Conservation (phyloP, 768 basidiomycete genomes). For the Chlorophyllum brunneum region DNA sequence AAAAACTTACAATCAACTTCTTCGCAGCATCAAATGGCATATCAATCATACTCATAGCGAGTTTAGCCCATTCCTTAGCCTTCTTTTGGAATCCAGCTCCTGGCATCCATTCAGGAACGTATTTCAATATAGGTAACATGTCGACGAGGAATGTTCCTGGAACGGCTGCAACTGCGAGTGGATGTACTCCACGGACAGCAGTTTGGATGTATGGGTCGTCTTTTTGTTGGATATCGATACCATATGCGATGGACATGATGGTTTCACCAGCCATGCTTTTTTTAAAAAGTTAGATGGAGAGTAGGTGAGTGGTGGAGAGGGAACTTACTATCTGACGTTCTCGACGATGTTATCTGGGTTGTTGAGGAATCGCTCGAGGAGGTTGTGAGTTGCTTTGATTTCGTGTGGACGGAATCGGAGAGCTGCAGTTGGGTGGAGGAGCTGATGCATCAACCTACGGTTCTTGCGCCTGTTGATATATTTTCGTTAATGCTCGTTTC, state of each 20-base stretch:
- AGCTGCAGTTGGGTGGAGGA: slow-evolving; percentile 25
- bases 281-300: background rate
- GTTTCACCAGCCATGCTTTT: slow-evolving; percentile 29
- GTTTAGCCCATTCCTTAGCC: slow-evolving; percentile 34
- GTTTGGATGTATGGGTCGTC: slow-evolving; percentile 28
- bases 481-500: background rate
- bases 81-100: slow-evolving; percentile 32
- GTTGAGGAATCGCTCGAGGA: slow-evolving; percentile 25
- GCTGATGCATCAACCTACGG: slow-evolving; percentile 27
- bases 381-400: slow-evolving; percentile 22
- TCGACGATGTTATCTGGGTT: slow-evolving; percentile 15
- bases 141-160: slow-evolving; percentile 30
- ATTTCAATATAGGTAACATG: slow-evolving; percentile 22
- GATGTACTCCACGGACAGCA: slow-evolving; percentile 20
- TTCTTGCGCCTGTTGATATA: slow-evolving; percentile 29
- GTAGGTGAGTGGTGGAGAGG: background rate
- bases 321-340: slow-evolving; percentile 1
- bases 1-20: slow-evolving; percentile 24
- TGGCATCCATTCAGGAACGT: slow-evolving; percentile 30
- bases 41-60: slow-evolving; percentile 29
- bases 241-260: slow-evolving; percentile 32
- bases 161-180: slow-evolving; percentile 20
- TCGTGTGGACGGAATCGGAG: slow-evolving; percentile 22
- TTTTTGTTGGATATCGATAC: slow-evolving; percentile 25
- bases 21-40: slow-evolving; percentile 31